Percentiles rank a stretch among this genome's conserved stretches.
phyloP scores from a whole-genome alignment of 208 protist genomes.

The Kentomonas sorsogonicus region DNA sequence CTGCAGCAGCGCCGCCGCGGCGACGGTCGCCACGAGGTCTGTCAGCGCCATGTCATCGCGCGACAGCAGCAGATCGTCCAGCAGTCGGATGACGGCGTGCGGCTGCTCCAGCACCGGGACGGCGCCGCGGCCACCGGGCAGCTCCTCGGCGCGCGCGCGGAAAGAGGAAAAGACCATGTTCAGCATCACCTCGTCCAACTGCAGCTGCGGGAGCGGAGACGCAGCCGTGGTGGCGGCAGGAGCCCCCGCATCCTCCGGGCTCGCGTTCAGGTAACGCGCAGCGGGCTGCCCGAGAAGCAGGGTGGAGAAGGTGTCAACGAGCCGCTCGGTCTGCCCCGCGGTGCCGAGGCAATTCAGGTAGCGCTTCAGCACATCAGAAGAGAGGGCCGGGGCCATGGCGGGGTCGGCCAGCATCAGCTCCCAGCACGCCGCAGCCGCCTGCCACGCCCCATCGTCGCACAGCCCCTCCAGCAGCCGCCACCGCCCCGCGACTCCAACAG shows the following conservation, averaged over 20 bases:
- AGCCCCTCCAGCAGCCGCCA: no score
- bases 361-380: no score
- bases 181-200: slow-evolving; percentile 33
- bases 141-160: slow-evolving; percentile 5
- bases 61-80: slow-evolving; percentile 47
- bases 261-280: slow-evolving; percentile 11
- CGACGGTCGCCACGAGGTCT: slow-evolving; percentile 47
- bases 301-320: slow-evolving; percentile 33
- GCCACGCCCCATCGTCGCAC: no score
- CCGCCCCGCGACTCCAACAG: no score
- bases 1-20: slow-evolving; percentile 60
- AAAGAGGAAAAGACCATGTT: slow-evolving; percentile 65
- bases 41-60: slow-evolving; percentile 74
- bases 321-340: slow-evolving; percentile 22
- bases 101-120: slow-evolving; percentile 21
- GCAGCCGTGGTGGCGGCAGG: background rate
- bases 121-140: background rate
- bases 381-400: no score
- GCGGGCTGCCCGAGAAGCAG: slow-evolving; percentile 27
- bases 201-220: slow-evolving; percentile 7
- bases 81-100: slow-evolving; percentile 32
- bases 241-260: no score
- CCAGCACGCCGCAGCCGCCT: no score
- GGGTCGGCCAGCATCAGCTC: no score
- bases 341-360: slow-evolving; percentile 45